Evolutionary conservation across 805 yeast genomes (phyloP), one percentile per base, ranked within the genome.

Genomic region (Starmera amethionina): DNA sequence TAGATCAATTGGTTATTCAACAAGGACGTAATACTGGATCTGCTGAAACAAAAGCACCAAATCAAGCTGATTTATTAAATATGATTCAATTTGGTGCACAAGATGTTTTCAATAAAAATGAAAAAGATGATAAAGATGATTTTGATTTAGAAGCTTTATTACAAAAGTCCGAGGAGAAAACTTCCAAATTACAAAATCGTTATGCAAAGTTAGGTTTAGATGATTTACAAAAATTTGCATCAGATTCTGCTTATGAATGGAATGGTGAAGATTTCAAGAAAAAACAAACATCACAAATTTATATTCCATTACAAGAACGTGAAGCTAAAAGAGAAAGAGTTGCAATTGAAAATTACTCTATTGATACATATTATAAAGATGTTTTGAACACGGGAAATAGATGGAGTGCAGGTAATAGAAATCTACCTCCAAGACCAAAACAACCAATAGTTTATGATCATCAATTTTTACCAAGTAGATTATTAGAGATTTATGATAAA

Each of bases 41-140:
- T 15, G 57, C 49, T 11, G 61, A 58, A 18, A 54, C 55, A 8
- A 64, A 59, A 16, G 58, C 56, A 38, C 64, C 62, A 34, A 50
- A 44, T 4, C 82, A 83, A 52, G 86, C 79, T 52, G 93, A 83
- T 36, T 71, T 84, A 47, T 67, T 84, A 45, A 75, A 77, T 44
- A 83, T 84, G 93, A 84, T 84, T 59, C 90, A 84, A 58, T 79
- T 72, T 58, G 94, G 94, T 55, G 93, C 93, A 1, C 75, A 76
- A 3, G 80, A 77, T 38, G 73, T 83, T 34, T 77, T 63, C 55
- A 41, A 45, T 14, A 37, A 58, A 19, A 39, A 56, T 33, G 46
- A 52, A 38, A 54, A 49, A 11, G 58, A 48, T 14, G 60, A 54
- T 14, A 70, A 63, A 32, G 74, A 63, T 37, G 80, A 74, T 41